phyloP scores from a whole-genome alignment of 1,284 basidiomycete species.

The Cutaneotrichosporon dermatis region DNA sequence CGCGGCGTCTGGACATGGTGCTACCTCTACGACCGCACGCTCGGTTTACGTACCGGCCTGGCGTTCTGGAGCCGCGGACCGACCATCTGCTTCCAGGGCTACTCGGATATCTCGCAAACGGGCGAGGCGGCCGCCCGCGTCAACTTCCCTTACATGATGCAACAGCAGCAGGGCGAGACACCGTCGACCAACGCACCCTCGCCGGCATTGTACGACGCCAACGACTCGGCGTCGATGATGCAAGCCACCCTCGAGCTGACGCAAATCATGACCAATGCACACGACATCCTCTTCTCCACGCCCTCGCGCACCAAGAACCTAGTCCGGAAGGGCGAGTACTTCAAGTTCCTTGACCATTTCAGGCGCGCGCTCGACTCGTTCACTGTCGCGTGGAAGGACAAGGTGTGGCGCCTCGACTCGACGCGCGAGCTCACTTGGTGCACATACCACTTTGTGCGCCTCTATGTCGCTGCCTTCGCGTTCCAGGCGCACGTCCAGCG shows the following conservation, averaged over 20 bases:
- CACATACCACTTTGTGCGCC: slow-evolving; percentile 48
- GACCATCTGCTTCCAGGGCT: slow-evolving; percentile 46
- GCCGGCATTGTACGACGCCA: slow-evolving; percentile 9
- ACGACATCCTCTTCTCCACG: slow-evolving; percentile 50
- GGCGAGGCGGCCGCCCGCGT: slow-evolving; percentile 42
- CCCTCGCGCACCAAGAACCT: slow-evolving; percentile 44
- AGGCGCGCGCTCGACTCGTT: slow-evolving; percentile 36
- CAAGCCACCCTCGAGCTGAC: slow-evolving; percentile 47
- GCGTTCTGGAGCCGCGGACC: slow-evolving; percentile 51
- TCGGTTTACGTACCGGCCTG: slow-evolving; percentile 48
- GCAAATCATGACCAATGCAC: slow-evolving; percentile 51
- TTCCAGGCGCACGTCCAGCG: slow-evolving; percentile 51
- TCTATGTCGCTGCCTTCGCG: slow-evolving; percentile 50
- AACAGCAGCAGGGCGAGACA: slow-evolving; percentile 14
- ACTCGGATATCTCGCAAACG: slow-evolving; percentile 43
- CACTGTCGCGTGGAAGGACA: slow-evolving; percentile 36
- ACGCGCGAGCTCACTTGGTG: slow-evolving; percentile 41
- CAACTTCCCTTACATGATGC: slow-evolving; percentile 47
- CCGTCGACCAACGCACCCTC: background rate
- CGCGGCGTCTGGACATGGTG: slow-evolving; percentile 51
- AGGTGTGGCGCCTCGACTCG: slow-evolving; percentile 36
- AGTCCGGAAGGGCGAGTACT: slow-evolving; percentile 49
- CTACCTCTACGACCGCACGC: slow-evolving; percentile 50
- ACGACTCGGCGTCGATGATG: slow-evolving; percentile 40
- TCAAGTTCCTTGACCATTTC: slow-evolving; percentile 47